A percentile compares a stretch with the other conserved stretches of the same genome.
Evolutionary conservation across 495 filamentous ascomycete genomes (phyloP).

Genomic region (Xylaria telfairii): DNA sequence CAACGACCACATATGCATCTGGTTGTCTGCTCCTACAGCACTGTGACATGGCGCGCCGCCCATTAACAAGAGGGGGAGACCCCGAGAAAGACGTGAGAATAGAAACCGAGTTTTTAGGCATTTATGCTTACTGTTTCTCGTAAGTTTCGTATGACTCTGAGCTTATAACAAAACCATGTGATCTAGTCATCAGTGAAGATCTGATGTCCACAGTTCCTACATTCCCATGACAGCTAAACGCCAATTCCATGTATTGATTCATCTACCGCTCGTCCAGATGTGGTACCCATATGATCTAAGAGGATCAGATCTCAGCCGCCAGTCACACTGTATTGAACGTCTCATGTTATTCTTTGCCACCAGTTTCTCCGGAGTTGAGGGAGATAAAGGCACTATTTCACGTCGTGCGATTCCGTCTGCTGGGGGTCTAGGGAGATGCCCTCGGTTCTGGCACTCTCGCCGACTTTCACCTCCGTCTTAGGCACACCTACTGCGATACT

Average conservation of each 20-base stretch:
- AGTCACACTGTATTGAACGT: background rate
- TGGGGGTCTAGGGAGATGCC: background rate
- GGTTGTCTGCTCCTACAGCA: background rate
- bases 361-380: background rate
- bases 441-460: constrained; percentile 57
- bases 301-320: background rate
- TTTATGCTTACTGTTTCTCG: background rate
- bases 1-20: no score
- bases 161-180: background rate
- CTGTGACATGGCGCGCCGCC: background rate
- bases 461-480: constrained; percentile 58
- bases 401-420: background rate
- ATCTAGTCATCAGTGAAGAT: background rate
- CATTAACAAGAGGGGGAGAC: background rate
- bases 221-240: background rate
- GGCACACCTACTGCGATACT: constrained; percentile 50
- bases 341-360: background rate
- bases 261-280: background rate
- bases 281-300: background rate
- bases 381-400: background rate
- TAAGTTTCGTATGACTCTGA: background rate
- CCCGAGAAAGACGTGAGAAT: background rate
- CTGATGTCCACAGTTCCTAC: background rate
- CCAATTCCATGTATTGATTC: background rate
- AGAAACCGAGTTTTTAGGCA: background rate